These are phyloP conservation scores for Penicillium paradoxum DNA, from an alignment of 495 filamentous ascomycete genomes.

Conservation along the genomic window DNA sequence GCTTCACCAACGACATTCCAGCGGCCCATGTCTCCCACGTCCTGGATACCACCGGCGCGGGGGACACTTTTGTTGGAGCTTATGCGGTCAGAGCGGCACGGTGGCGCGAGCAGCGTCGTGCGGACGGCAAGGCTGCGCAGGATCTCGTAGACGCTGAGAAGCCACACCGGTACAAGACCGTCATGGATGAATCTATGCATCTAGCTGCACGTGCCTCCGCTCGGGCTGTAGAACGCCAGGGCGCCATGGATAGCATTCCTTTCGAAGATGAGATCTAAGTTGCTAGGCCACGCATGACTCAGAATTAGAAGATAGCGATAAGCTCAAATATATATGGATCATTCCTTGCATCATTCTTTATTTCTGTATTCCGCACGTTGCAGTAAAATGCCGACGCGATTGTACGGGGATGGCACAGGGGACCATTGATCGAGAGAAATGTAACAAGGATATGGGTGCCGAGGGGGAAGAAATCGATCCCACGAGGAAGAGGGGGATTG, in stretches of 20 bases:
- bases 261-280: conserved; percentile 70
- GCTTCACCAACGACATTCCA: conserved; percentile 38
- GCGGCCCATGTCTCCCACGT: conserved; percentile 62
- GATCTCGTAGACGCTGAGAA: conserved; percentile 41
- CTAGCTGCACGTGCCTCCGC: conserved; percentile 71
- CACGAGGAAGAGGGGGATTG: conserved; percentile 2
- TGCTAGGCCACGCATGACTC: neutral
- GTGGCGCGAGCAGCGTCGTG: conserved; percentile 36
- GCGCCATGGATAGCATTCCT: conserved; percentile 86
- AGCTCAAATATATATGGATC: neutral
- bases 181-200: conserved; percentile 56
- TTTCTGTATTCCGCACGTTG: neutral
- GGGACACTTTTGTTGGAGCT: conserved; percentile 88
- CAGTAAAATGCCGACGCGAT: neutral
- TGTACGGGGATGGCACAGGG: neutral
- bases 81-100: conserved; percentile 66
- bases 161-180: conserved; percentile 37
- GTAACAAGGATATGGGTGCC: neutral
- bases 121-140: conserved; percentile 29
- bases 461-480: neutral
- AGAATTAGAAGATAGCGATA: neutral
- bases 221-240: conserved; percentile 67
- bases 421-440: neutral
- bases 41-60: conserved; percentile 90
- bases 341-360: too few species aligned